A percentile compares a stretch with the other conserved stretches of the same genome.
phyloP scores from a whole-genome alignment of 164 flowering plant species.

The Protea cynaroides region DNA sequence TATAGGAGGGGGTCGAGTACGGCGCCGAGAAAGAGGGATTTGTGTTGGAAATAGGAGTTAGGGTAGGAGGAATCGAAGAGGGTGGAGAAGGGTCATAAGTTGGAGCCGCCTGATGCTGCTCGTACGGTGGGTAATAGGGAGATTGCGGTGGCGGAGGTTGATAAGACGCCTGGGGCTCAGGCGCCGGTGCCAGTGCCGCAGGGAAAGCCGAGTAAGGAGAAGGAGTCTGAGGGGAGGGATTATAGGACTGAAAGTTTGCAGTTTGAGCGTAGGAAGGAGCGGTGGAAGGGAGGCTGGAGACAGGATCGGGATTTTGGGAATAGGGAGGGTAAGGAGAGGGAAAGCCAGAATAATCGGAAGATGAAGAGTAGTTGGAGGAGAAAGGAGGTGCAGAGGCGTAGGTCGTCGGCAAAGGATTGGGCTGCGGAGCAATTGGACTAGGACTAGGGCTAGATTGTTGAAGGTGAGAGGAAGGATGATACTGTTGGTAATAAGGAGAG shows the following conservation, averaged over 20 bases:
- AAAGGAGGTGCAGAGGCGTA: conserved; percentile 90
- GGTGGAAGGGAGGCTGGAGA: conserved; percentile 29
- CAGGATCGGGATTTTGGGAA: conserved; percentile 42
- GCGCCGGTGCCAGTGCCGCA: conserved; percentile 23
- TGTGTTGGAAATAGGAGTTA: conserved; percentile 21
- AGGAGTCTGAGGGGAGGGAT: conserved; percentile 21
- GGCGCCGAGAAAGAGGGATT: conserved; percentile 22
- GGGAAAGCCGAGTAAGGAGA: conserved; percentile 20
- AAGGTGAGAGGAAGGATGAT: conserved; percentile 1
- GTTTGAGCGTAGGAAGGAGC: conserved; percentile 29
- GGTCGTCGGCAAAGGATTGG: conserved; percentile 19
- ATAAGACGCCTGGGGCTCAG: conserved; percentile 22
- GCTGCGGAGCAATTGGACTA: conserved; percentile 17
- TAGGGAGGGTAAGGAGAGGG: conserved; percentile 30
- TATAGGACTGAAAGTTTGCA: conserved; percentile 26
- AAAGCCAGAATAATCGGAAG: conserved; percentile 37
- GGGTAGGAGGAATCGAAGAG: conserved; percentile 17
- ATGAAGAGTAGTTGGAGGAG: conserved; percentile 29
- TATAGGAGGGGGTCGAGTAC: conserved; percentile 19
- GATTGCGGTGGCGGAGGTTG: conserved; percentile 26
- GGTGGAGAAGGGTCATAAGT: conserved; percentile 19
- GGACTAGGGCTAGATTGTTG: conserved; percentile 27
- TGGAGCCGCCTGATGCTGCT: conserved; percentile 42
- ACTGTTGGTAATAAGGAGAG: conserved; percentile 16
- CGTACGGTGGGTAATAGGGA: conserved; percentile 40